Evolutionary conservation across 106 monocot genomes (phyloP).

Genomic region (Dendrobium nobile): DNA sequence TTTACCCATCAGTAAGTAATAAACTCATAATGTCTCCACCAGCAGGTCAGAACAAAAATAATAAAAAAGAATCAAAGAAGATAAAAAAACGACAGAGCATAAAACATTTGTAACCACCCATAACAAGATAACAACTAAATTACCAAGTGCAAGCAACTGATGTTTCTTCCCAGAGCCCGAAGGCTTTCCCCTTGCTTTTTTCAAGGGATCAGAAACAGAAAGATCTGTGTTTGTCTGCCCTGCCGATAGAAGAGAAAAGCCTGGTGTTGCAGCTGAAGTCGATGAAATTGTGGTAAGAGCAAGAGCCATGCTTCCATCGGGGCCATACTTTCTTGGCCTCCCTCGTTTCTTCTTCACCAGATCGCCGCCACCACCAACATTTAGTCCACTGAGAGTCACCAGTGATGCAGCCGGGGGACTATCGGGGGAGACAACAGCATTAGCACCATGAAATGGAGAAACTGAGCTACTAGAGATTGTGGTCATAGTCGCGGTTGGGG

Average conservation of each 20-base stretch:
- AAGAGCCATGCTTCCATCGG: not conserved
- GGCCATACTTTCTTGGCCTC: slow-evolving; percentile 7
- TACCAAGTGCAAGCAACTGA: slow-evolving; percentile 10
- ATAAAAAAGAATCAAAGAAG: not conserved
- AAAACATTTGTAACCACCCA: not conserved
- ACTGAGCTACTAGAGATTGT: not conserved
- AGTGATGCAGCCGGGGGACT: not conserved
- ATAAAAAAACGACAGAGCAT: not conserved
- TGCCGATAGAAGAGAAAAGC: not conserved
- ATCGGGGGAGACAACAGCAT: not conserved
- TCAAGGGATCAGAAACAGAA: not conserved
- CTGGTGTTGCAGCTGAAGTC: not conserved
- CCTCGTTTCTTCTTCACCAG: slow-evolving; percentile 7
- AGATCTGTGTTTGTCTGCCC: not conserved
- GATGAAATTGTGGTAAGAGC: not conserved
- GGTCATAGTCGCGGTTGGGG: not conserved
- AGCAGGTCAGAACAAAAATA: not conserved
- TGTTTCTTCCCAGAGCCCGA: slow-evolving; percentile 3
- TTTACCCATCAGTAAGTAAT: not conserved
- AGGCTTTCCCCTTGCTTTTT: slow-evolving; percentile 5
- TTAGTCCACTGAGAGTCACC: not conserved
- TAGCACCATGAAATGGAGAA: not conserved
- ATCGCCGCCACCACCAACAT: not conserved
- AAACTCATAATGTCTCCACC: not conserved
- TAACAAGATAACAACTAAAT: not conserved